Evolutionary conservation across 176 grass and related monocot genomes (phyloP).

Genomic region (Typha latifolia): DNA sequence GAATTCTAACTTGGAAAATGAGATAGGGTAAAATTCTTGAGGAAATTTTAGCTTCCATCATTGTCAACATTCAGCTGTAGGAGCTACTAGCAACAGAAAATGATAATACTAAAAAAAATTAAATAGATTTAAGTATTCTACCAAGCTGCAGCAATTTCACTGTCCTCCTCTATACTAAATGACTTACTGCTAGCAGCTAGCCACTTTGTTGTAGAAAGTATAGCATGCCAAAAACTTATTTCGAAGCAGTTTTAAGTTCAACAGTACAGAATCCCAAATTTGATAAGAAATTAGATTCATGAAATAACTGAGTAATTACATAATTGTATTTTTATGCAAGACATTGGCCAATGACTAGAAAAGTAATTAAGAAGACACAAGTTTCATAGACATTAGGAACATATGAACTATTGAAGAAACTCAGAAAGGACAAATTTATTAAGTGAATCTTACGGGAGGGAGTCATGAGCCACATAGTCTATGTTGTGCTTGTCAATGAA

Average conservation of each 20-base stretch:
- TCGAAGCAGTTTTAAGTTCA: background rate
- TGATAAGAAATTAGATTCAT: background rate
- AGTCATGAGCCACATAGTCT: constrained; percentile 82
- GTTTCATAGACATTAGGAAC: background rate
- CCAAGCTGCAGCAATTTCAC: background rate
- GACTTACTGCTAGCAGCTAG: background rate
- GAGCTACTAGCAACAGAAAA: background rate
- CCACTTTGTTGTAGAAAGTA: background rate
- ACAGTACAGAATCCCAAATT: background rate
- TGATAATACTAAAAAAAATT: background rate
- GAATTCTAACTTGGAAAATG: background rate
- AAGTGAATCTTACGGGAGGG: constrained; percentile 67
- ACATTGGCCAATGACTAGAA: background rate
- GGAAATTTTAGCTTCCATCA: background rate
- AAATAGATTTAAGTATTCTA: background rate
- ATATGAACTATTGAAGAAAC: background rate
- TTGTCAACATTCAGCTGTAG: background rate
- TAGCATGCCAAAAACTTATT: background rate
- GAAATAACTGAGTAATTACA: too few relatives aligned
- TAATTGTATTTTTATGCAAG: too few relatives aligned
- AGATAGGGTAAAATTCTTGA: background rate
- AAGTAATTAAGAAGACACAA: background rate
- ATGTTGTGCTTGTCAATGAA: constrained; percentile 83
- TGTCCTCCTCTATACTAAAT: background rate
- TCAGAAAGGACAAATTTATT: constrained; percentile 2